Conservation (phyloP, 2,329 filamentous ascomycete species). For the Exophiala xenobiotica region DNA sequence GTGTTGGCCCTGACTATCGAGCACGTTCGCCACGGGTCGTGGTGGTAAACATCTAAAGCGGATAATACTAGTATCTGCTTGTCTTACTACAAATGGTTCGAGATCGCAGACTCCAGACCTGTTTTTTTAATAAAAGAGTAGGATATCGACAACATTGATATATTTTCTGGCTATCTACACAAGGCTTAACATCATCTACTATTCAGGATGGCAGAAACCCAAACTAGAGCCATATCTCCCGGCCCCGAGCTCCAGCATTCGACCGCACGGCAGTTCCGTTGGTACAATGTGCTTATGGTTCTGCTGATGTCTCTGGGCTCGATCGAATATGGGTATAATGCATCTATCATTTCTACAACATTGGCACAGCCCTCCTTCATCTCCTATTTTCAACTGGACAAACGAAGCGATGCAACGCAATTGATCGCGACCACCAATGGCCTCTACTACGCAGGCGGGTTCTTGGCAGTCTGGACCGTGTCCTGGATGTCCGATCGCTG, state of each 20-base stretch:
- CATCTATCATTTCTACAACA: constrained; percentile 24
- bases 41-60: too few relatives aligned
- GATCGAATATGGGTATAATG: constrained; percentile 21
- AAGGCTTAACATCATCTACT: too few relatives aligned
- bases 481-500: constrained; percentile 29
- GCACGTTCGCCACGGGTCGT: too few relatives aligned
- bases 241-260: constrained; percentile 4
- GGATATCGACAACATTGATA: too few relatives aligned
- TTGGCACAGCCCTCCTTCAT: constrained; percentile 46
- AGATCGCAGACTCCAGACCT: too few relatives aligned
- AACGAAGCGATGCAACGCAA: constrained; percentile 39
- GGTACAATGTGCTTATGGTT: constrained; percentile 20
- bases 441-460: constrained; percentile 44
- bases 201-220: too few relatives aligned
- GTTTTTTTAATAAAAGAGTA: too few relatives aligned
- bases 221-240: too few relatives aligned
- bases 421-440: constrained; percentile 43
- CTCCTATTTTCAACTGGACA: constrained; percentile 42
- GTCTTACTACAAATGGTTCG: too few relatives aligned
- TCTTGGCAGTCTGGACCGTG: constrained; percentile 32
- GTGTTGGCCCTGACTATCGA: too few relatives aligned
- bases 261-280: constrained; percentile 9
- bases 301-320: constrained; percentile 20
- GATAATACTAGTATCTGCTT: too few relatives aligned
- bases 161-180: too few relatives aligned